These are phyloP conservation scores for Microsporum canis DNA, from an alignment of 2,329 filamentous ascomycete genomes.

Conservation along the genomic window DNA sequence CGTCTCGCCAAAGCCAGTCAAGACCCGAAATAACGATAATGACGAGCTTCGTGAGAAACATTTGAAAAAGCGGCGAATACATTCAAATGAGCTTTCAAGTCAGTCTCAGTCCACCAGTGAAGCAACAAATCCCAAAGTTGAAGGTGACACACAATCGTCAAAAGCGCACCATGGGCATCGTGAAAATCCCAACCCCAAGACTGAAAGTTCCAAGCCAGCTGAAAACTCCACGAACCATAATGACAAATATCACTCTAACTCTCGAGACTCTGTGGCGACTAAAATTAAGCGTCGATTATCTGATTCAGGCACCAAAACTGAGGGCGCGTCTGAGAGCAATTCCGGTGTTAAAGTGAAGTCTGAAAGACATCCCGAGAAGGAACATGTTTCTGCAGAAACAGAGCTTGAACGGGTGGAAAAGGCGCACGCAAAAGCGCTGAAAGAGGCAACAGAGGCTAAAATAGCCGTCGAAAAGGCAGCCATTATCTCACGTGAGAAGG, in stretches of 20 bases:
- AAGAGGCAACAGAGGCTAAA: constrained; percentile 22
- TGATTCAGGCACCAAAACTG: constrained; percentile 19
- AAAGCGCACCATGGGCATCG: not conserved
- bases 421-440: constrained; percentile 16
- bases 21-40: constrained; percentile 22
- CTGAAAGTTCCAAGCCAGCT: not conserved
- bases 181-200: not conserved
- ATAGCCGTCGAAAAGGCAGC: constrained; percentile 24
- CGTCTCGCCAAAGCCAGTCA: constrained; percentile 31
- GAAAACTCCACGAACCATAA: not conserved
- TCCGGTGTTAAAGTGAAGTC: constrained; percentile 9
- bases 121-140: constrained; percentile 17
- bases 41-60: constrained; percentile 24
- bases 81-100: constrained; percentile 28
- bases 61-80: constrained; percentile 35
- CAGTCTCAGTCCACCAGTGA: constrained; percentile 12
- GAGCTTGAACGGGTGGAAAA: constrained; percentile 13
- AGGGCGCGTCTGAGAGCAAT: constrained; percentile 23
- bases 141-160: not conserved
- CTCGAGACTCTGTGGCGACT: not conserved
- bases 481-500: constrained; percentile 30
- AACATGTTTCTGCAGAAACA: constrained; percentile 10
- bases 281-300: not conserved
- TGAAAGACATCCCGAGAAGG: constrained; percentile 14
- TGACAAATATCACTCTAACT: not conserved